phyloP scores from a whole-genome alignment of 768 basidiomycete genomes.

The Macrolepiota dolichaula region DNA sequence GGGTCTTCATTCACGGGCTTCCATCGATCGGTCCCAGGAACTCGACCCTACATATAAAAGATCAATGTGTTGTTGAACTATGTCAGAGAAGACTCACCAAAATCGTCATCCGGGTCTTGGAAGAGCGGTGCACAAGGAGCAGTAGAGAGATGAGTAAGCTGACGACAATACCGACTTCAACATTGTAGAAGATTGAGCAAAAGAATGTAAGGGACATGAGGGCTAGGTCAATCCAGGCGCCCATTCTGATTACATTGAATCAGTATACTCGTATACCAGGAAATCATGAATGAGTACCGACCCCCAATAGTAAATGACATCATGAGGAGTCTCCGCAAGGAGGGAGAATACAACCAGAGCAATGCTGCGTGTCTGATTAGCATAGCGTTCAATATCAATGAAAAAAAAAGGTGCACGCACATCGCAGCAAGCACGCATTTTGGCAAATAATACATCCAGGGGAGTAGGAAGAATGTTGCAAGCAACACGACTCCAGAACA shows the following conservation, averaged over 20 bases:
- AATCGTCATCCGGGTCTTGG: constrained; percentile 87
- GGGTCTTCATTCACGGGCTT: constrained; percentile 86
- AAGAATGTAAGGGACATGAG: constrained; percentile 88
- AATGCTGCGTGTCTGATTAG: constrained; percentile 52
- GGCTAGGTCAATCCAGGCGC: constrained; percentile 88
- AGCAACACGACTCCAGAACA: constrained; percentile 73
- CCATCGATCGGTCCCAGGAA: constrained; percentile 89
- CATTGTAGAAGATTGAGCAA: constrained; percentile 83
- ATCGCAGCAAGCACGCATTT: constrained; percentile 88
- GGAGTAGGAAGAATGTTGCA: constrained; percentile 87
- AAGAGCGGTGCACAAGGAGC: constrained; percentile 86
- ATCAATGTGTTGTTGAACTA: background rate
- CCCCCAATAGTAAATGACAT: constrained; percentile 83
- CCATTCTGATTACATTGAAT: constrained; percentile 47
- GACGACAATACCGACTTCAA: constrained; percentile 91
- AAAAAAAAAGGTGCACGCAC: constrained; percentile 40
- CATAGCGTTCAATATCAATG: background rate
- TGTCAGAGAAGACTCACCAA: constrained; percentile 47
- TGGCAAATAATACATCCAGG: constrained; percentile 81
- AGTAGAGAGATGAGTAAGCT: constrained; percentile 85
- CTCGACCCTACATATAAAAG: constrained; percentile 57
- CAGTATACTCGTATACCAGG: background rate
- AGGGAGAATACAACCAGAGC: constrained; percentile 83
- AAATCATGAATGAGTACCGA: constrained; percentile 26
- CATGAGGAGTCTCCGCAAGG: constrained; percentile 83